Conservation (phyloP, 2,329 filamentous ascomycete genomes). For the Aspergillus brunneoviolaceus region DNA sequence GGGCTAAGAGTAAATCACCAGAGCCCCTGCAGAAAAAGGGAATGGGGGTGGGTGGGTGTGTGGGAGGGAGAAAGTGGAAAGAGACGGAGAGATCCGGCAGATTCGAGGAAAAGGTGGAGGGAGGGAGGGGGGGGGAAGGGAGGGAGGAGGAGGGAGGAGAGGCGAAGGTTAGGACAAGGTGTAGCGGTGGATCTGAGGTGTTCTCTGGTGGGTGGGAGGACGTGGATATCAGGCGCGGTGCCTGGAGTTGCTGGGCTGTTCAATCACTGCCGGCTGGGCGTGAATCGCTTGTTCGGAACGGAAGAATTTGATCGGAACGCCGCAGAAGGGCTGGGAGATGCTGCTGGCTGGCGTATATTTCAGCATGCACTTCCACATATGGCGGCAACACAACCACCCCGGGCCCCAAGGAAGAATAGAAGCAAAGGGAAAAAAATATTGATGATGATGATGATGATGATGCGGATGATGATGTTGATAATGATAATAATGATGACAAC, state of each 20-base stretch:
- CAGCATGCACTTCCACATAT: slow-evolving; percentile 29
- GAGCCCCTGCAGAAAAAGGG: slow-evolving; percentile 15
- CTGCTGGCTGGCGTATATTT: slow-evolving; percentile 35
- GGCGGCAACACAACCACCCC: slow-evolving; percentile 10
- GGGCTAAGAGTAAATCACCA: slow-evolving; percentile 7
- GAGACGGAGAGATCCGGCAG: slow-evolving; percentile 19
- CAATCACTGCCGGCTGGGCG: slow-evolving; percentile 26
- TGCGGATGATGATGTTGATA: not conserved
- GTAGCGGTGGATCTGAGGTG: slow-evolving; percentile 32
- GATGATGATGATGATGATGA: not conserved
- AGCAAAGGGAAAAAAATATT: slow-evolving; percentile 15
- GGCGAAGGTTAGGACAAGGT: slow-evolving; percentile 21
- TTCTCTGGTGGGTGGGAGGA: slow-evolving; percentile 23
- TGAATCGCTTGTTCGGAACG: slow-evolving; percentile 41
- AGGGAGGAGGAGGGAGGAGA: slow-evolving; percentile 15
- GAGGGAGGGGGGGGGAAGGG: slow-evolving; percentile 9
- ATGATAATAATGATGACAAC: too few relatives aligned
- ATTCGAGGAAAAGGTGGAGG: slow-evolving; percentile 13
- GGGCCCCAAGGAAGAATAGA: slow-evolving; percentile 1
- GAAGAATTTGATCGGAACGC: slow-evolving; percentile 32
- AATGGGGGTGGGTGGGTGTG: not conserved
- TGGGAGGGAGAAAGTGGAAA: slow-evolving; percentile 8
- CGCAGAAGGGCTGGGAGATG: slow-evolving; percentile 35
- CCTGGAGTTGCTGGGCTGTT: slow-evolving; percentile 24
- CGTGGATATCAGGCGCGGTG: slow-evolving; percentile 28